Conservation (phyloP, 1,284 basidiomycete genomes). For the Cryptococcus depauperatus region DNA sequence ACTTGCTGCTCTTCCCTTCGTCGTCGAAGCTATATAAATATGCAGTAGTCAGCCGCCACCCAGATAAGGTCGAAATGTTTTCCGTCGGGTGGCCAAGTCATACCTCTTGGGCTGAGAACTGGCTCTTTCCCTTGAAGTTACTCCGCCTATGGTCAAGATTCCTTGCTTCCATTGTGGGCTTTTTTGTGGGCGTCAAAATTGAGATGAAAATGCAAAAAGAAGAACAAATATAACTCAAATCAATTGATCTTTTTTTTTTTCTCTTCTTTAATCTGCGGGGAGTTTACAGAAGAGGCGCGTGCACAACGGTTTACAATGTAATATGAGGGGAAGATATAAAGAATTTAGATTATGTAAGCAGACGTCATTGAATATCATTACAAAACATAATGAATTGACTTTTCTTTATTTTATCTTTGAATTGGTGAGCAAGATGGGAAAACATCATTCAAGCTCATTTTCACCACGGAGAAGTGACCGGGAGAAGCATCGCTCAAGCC, state of each 20-base stretch:
- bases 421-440: constrained; percentile 4
- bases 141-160: constrained; percentile 43
- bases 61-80: background rate
- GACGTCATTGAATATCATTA: background rate
- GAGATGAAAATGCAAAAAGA: background rate
- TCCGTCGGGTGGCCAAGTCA: constrained; percentile 5
- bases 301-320: constrained; percentile 3
- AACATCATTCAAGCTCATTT: background rate
- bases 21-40: constrained; percentile 58
- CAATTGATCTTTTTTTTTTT: background rate
- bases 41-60: constrained; percentile 1
- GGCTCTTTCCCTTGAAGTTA: constrained; percentile 47
- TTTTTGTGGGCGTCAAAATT: background rate
- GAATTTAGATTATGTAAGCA: background rate
- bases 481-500: constrained; percentile 13
- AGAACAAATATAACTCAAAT: background rate
- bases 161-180: constrained; percentile 34
- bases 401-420: background rate
- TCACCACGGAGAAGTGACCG: too few species aligned
- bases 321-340: background rate
- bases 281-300: constrained; percentile 2
- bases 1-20: constrained; percentile 94
- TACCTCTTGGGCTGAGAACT: constrained; percentile 46
- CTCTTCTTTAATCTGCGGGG: background rate
- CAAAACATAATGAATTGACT: constrained; percentile 2